Conservation (phyloP, 257 asterid species). For the Penstemon newberryi region DNA sequence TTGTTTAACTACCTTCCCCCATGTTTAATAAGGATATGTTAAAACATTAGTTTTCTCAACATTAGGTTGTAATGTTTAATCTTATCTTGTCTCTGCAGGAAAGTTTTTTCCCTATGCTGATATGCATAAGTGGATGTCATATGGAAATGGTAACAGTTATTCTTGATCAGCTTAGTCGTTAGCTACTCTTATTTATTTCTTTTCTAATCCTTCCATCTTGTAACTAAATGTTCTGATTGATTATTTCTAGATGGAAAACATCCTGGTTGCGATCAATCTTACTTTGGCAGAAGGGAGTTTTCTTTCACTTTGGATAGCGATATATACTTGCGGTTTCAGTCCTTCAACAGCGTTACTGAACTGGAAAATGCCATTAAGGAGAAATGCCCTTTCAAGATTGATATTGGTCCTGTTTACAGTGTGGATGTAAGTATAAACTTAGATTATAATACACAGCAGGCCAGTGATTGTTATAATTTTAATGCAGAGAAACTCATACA, state of each 20-base stretch:
- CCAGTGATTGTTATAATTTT: background rate
- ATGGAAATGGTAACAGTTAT: conserved; percentile 71
- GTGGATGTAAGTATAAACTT: conserved; percentile 64
- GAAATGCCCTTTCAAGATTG: conserved; percentile 79
- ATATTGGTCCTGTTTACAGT: conserved; percentile 82
- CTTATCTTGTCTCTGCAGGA: conserved; percentile 48
- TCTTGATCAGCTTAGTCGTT: conserved; percentile 8
- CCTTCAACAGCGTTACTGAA: conserved; percentile 56
- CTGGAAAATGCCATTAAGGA: conserved; percentile 68
- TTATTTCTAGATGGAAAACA: conserved; percentile 73
- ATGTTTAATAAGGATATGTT: background rate
- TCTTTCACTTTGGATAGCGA: conserved; percentile 85
- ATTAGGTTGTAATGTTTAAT: conserved; percentile 13
- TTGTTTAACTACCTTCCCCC: background rate
- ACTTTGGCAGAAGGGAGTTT: conserved; percentile 81
- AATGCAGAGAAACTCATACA: too few relatives aligned
- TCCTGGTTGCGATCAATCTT: conserved; percentile 90
- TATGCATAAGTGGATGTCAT: conserved; percentile 84
- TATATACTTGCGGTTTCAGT: conserved; percentile 70
- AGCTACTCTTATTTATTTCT: conserved; percentile 14
- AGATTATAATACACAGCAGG: conserved; percentile 10
- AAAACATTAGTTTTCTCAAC: background rate
- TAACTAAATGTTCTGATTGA: conserved; percentile 23
- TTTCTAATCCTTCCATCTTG: background rate
- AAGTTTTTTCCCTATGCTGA: conserved; percentile 78